Conservation (phyloP, 257 asterid genomes). For the Solanum rostratum region DNA sequence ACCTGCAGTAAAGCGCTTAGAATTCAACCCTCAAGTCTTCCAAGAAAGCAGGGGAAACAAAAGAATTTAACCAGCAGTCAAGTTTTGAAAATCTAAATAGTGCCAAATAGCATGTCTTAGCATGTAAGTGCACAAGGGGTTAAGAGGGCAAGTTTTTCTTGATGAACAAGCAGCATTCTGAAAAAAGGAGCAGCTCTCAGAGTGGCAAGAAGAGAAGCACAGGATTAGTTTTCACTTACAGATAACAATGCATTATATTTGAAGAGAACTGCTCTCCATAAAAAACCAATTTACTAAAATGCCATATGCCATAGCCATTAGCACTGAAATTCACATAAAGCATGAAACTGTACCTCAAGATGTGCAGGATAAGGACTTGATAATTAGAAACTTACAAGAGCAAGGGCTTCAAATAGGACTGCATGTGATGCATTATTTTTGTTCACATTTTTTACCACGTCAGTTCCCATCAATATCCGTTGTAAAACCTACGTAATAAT, state of each 20-base stretch:
- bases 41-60: background rate
- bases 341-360: background rate
- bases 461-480: conserved; percentile 97
- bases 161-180: background rate
- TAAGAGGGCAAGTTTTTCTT: background rate
- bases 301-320: background rate
- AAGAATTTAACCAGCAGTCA: background rate
- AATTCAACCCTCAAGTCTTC: background rate
- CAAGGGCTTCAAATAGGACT: conserved; percentile 98
- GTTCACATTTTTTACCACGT: conserved; percentile 98
- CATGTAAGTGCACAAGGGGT: background rate
- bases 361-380: background rate
- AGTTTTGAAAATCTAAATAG: background rate
- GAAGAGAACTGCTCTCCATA: background rate
- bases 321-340: background rate
- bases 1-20: conserved; percentile 33
- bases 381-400: conserved; percentile 54
- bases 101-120: background rate
- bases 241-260: background rate
- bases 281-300: background rate
- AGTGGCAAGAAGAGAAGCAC: background rate
- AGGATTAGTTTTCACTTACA: background rate
- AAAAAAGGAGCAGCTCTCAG: background rate
- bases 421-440: conserved; percentile 99
- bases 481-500: conserved; percentile 65